Conservation (phyloP, 495 filamentous ascomycete species). For the Podospora didyma region DNA sequence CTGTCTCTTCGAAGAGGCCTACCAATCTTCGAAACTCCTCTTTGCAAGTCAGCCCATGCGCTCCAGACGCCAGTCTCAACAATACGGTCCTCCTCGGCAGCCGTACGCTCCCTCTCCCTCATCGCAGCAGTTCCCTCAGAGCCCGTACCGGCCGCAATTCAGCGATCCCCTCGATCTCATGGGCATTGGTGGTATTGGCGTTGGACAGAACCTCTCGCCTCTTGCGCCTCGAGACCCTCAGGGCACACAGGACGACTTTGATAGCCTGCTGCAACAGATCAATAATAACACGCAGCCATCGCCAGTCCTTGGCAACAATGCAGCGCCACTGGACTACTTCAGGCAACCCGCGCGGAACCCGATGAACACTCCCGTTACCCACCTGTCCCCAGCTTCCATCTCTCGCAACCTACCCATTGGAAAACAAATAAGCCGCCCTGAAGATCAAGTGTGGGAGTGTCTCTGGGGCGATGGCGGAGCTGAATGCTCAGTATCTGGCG, state of each 20-base stretch:
- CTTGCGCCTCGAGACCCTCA: background rate
- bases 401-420: background rate
- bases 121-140: background rate
- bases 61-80: background rate
- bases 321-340: background rate
- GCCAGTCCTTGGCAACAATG: background rate
- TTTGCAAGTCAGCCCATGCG: background rate
- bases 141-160: background rate
- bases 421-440: background rate
- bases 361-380: background rate
- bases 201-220: background rate
- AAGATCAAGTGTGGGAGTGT: conserved; percentile 11
- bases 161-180: background rate
- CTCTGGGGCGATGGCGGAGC: background rate
- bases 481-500: background rate
- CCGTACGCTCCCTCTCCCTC: background rate
- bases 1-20: conserved; percentile 5
- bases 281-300: background rate
- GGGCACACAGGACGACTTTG: background rate
- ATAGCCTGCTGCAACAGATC: background rate
- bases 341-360: background rate
- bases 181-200: conserved; percentile 7
- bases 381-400: background rate
- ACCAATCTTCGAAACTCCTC: conserved; percentile 1
- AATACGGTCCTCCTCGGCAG: too few species aligned